These are phyloP conservation scores for Aureobasidium sp. DNA, from an alignment of 2,329 filamentous ascomycete genomes.

Conservation along the genomic window DNA sequence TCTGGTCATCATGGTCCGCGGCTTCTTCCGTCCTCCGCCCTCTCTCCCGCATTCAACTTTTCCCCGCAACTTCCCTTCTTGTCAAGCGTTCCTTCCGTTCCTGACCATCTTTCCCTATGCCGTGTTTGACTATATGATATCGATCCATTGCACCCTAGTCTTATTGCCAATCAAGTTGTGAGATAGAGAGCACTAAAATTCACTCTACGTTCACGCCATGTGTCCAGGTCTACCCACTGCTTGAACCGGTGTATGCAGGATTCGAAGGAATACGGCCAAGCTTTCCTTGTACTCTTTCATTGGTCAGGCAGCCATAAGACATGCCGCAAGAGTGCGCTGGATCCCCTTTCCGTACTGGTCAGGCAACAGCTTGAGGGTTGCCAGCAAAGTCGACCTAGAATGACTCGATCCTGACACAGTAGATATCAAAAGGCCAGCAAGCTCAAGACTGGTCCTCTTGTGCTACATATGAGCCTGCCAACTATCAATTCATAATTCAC, in stretches of 20 bases:
- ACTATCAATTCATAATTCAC: background rate
- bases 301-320: background rate
- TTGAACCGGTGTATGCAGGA: background rate
- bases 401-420: background rate
- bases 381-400: background rate
- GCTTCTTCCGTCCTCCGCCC: slow-evolving; percentile 2
- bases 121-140: background rate
- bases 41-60: background rate
- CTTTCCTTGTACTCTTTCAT: background rate
- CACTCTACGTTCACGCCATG: background rate
- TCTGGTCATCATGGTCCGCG: slow-evolving; percentile 5
- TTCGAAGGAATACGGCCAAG: background rate
- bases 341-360: background rate
- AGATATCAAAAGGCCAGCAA: background rate
- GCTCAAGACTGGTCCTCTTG: background rate
- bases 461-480: background rate
- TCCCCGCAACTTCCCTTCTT: background rate
- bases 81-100: background rate
- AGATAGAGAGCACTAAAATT: background rate
- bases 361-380: background rate
- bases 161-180: background rate
- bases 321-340: background rate
- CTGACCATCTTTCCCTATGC: background rate
- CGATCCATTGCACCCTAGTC: no score
- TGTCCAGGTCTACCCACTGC: background rate